Conservation (phyloP, 148 eudicot species). For the Salicornia ramosissima region DNA sequence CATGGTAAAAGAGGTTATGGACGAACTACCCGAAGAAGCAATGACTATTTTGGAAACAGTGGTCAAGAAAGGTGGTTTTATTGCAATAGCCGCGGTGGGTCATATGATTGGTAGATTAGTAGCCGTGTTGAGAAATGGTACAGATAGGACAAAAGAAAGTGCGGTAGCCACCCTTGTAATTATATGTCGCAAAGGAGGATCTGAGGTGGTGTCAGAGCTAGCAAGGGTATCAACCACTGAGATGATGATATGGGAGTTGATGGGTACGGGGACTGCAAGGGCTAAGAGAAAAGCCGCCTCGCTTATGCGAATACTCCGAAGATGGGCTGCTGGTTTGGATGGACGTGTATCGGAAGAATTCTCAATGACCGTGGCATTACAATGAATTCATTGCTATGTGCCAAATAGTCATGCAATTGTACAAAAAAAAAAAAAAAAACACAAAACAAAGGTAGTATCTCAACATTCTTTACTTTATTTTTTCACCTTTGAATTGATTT, state of each 20-base stretch:
- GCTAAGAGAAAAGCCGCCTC: slow-evolving; percentile 75
- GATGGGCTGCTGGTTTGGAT: slow-evolving; percentile 84
- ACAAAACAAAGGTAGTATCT: slow-evolving; percentile 18
- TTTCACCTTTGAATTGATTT: slow-evolving; percentile 11
- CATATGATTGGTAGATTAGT: slow-evolving; percentile 45
- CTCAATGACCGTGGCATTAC: slow-evolving; percentile 35
- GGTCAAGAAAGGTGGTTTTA: slow-evolving; percentile 71
- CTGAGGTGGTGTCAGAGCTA: slow-evolving; percentile 63
- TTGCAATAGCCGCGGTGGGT: slow-evolving; percentile 49
- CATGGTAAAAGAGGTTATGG: slow-evolving; percentile 41
- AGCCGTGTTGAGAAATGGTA: slow-evolving; percentile 49
- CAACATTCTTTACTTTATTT: background rate
- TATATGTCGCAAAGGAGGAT: slow-evolving; percentile 77
- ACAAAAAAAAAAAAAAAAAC: too few species aligned
- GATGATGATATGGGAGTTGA: slow-evolving; percentile 76
- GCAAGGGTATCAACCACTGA: slow-evolving; percentile 61
- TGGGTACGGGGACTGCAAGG: slow-evolving; percentile 70
- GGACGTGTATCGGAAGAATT: slow-evolving; percentile 34
- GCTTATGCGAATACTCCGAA: slow-evolving; percentile 63
- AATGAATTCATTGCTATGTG: background rate
- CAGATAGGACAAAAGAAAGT: slow-evolving; percentile 62
- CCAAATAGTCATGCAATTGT: slow-evolving; percentile 25
- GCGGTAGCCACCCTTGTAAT: slow-evolving; percentile 71
- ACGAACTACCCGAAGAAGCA: slow-evolving; percentile 59
- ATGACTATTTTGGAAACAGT: slow-evolving; percentile 57